Evolutionary conservation across 2,329 filamentous ascomycete genomes (phyloP).

Genomic region (Beauveria pseudobassiana): DNA sequence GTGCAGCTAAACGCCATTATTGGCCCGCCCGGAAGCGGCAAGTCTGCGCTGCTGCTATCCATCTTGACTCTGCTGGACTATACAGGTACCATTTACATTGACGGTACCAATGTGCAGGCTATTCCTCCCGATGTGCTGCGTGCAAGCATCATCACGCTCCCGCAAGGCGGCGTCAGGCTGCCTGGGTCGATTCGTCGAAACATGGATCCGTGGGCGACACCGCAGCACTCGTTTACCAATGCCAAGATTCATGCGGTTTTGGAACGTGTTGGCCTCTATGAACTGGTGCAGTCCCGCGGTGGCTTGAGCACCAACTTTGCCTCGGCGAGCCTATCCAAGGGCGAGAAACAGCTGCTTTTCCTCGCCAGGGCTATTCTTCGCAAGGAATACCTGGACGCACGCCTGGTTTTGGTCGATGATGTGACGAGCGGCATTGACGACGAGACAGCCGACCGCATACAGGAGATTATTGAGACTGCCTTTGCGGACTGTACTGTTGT

Average conservation of each 20-base stretch:
- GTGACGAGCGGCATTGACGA: slow-evolving; percentile 14
- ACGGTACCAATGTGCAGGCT: slow-evolving; percentile 12
- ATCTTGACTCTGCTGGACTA: slow-evolving; percentile 12
- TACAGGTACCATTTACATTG: slow-evolving; percentile 13
- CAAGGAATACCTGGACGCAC: slow-evolving; percentile 9
- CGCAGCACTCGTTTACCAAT: neutral
- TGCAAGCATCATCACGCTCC: slow-evolving; percentile 14
- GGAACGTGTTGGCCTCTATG: slow-evolving; percentile 9
- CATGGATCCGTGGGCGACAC: slow-evolving; percentile 12
- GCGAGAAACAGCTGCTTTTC: slow-evolving; percentile 16
- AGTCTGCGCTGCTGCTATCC: slow-evolving; percentile 18
- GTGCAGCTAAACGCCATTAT: slow-evolving; percentile 24
- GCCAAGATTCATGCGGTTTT: neutral
- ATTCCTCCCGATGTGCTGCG: slow-evolving; percentile 15
- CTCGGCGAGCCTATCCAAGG: slow-evolving; percentile 10
- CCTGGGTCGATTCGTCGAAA: slow-evolving; percentile 14
- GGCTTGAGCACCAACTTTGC: slow-evolving; percentile 11
- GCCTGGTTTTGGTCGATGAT: slow-evolving; percentile 17
- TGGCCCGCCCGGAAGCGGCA: slow-evolving; percentile 26
- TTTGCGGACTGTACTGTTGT: slow-evolving; percentile 14
- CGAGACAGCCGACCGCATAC: slow-evolving; percentile 13
- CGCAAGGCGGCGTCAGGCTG: slow-evolving; percentile 16
- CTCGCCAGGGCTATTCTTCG: slow-evolving; percentile 15
- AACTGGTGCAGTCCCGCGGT: slow-evolving; percentile 11
- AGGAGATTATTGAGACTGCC: slow-evolving; percentile 11